phyloP scores from a whole-genome alignment of 306 rosid genomes.

The Inga oerstediana region DNA sequence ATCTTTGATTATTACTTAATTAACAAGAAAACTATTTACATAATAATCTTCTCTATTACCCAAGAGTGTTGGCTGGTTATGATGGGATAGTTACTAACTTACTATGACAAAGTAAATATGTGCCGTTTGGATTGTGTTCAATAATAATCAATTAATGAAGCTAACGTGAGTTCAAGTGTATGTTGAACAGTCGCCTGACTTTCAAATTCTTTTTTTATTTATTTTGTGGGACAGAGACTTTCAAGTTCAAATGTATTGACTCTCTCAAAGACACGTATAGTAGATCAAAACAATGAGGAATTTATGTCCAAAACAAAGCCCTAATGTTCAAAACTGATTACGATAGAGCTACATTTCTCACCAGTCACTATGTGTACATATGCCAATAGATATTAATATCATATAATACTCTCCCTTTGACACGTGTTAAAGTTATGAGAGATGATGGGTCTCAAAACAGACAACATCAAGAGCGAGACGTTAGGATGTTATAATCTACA shows the following conservation, averaged over 20 bases:
- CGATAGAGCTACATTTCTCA: too few species aligned
- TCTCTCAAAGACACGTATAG: not conserved
- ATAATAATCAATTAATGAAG: not conserved
- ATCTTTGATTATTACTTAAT: not conserved
- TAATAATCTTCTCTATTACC: too few species aligned
- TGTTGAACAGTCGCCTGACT: not conserved
- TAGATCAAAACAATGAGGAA: not conserved
- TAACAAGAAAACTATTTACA: not conserved
- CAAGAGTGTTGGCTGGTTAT: not conserved
- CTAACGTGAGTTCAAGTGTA: slow-evolving; percentile 1
- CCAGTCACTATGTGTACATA: too few species aligned
- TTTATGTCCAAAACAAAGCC: not conserved
- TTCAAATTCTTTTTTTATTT: not conserved
- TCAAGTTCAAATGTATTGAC: not conserved
- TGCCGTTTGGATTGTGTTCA: not conserved
- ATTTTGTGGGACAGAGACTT: not conserved
- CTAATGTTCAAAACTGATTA: not conserved
- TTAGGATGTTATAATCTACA: too few species aligned
- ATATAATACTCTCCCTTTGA: too few species aligned
- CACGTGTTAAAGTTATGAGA: too few species aligned
- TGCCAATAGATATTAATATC: too few species aligned
- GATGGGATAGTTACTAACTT: not conserved
- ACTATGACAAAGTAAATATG: not conserved
- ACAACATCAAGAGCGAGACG: too few species aligned
- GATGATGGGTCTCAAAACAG: too few species aligned